phyloP scores from a whole-genome alignment of 2,329 filamentous ascomycete species.

The Fusarium nygamai region DNA sequence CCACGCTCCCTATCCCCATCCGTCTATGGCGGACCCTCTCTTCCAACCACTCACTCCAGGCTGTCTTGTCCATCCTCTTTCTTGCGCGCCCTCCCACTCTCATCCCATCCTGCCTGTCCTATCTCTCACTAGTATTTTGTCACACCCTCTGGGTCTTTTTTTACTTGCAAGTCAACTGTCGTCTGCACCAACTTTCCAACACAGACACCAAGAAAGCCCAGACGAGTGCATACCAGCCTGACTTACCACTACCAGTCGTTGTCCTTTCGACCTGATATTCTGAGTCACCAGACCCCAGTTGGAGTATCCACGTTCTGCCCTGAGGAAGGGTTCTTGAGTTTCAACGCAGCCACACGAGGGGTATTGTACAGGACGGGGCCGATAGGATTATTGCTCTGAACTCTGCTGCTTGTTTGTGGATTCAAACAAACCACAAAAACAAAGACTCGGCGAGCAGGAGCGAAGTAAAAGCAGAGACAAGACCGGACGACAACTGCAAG shows the following conservation, averaged over 20 bases:
- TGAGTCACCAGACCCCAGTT: conserved; percentile 43
- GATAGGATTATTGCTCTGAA: neutral
- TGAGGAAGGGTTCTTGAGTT: conserved; percentile 37
- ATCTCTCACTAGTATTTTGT: conserved; percentile 17
- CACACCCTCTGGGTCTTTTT: conserved; percentile 37
- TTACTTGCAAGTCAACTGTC: conserved; percentile 12
- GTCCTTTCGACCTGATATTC: conserved; percentile 38
- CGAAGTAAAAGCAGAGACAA: conserved; percentile 5
- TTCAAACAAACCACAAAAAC: conserved; percentile 23
- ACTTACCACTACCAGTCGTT: conserved; percentile 42
- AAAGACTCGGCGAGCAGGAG: neutral
- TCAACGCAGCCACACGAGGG: conserved; percentile 40
- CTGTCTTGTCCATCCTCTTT: conserved; percentile 28
- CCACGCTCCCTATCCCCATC: neutral
- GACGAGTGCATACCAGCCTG: conserved; percentile 44
- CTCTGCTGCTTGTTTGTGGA: conserved; percentile 7
- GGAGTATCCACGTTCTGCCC: conserved; percentile 41
- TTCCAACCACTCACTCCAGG: conserved; percentile 31
- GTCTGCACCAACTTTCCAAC: conserved; percentile 38
- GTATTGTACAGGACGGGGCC: conserved; percentile 9
- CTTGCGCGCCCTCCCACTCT: conserved; percentile 15
- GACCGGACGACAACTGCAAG: conserved; percentile 1
- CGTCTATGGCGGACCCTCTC: conserved; percentile 9
- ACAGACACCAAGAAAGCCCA: conserved; percentile 8
- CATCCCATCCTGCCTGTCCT: conserved; percentile 18